phyloP scores from a whole-genome alignment of 257 asterid species.

The Solanum lignicaule region DNA sequence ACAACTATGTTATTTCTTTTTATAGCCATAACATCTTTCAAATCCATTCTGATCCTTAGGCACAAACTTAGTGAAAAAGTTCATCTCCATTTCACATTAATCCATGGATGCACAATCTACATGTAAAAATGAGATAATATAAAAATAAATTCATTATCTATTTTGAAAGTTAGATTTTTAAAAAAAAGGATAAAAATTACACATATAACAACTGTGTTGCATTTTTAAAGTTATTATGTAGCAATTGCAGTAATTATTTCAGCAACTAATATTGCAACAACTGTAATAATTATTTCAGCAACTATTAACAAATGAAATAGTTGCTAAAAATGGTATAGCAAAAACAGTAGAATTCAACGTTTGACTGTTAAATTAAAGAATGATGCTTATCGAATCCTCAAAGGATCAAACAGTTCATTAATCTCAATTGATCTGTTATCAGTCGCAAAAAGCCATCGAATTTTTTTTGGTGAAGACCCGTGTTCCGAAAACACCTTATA shows the following conservation, averaged over 20 bases:
- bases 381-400: background rate
- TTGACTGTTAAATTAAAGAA: background rate
- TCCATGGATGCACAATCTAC: background rate
- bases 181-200: too few relatives aligned
- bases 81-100: background rate
- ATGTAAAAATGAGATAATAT: too few relatives aligned
- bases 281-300: too few relatives aligned
- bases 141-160: background rate
- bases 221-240: too few relatives aligned
- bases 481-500: background rate
- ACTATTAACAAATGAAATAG: too few relatives aligned
- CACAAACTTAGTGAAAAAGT: background rate
- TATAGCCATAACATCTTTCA: background rate
- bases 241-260: background rate
- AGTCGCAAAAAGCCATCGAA: background rate
- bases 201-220: background rate
- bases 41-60: background rate
- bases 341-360: background rate
- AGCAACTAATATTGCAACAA: background rate
- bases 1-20: background rate
- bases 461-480: rapidly evolving
- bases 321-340: too few relatives aligned
- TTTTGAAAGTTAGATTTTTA: too few relatives aligned
- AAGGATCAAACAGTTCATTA: background rate
- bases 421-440: background rate